Evolutionary conservation across 768 basidiomycete species (phyloP), one percentile per base, ranked within the genome.

Genomic region (Kockovaella imperatae): DNA sequence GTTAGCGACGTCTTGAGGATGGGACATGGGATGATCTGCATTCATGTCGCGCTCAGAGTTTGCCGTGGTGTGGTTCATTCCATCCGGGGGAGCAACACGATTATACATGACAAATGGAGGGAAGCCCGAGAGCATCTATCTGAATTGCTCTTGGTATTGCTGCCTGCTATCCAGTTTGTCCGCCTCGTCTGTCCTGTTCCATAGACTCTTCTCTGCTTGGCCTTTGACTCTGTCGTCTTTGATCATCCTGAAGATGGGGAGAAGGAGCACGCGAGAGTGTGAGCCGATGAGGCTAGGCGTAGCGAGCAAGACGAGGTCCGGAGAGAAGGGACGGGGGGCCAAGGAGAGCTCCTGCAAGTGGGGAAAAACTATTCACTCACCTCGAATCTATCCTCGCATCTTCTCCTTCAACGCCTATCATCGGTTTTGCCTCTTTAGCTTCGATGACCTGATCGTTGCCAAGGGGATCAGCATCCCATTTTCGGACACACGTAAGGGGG

Each of bases 371-470:
- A 64, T 24, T 4, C 28, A 62, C 83, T 45, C 43, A 90, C 93
- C 89, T 77, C 30, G 84, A 75, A 73, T 99, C 87, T 32, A 89
- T 75, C 31, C 93, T 76, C 1, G 84, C 81, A 71, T 99, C 93
- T 50, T 93, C 91, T 14, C 87, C 87, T 71, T 96, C 87, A 1
- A 96, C 82, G 1, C 83, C 83, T 0, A 96, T 70, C 24, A 84
- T 80, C 1, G 89, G 81, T 56, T 88, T 80, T 0, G 91, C 87
- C 21, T 82, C 87, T 72, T 91, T 93, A 5, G 93, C 91, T 26
- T 91, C 86, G 56, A 93, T 76, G 29, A 97, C 84, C 90, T 96
- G 63, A 4, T 20, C 35, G 6, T 26, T 26, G 29, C 18, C 36
- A 38, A 21, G 8, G 14, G n/a, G n/a, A 36, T 32, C 21, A 25